Conservation (phyloP, 129 eudicot species). For the Ambrosia artemisiifolia region DNA sequence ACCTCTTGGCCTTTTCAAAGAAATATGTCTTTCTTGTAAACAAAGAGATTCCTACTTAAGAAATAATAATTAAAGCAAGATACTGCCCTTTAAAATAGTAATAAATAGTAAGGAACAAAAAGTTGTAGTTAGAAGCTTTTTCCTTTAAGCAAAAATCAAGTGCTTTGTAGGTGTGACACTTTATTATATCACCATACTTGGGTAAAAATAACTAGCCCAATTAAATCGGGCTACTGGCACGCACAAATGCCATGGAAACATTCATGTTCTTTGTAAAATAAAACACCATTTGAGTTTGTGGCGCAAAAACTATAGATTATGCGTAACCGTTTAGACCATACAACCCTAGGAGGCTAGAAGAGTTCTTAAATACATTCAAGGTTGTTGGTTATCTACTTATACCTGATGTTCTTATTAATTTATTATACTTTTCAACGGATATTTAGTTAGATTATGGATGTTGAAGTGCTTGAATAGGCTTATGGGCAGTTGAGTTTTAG, state of each 20-base stretch:
- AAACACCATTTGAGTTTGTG: too few relatives aligned
- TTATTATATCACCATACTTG: conserved; percentile 1
- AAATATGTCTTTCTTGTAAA: conserved; percentile 19
- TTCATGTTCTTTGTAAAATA: too few relatives aligned
- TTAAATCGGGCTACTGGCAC: neutral
- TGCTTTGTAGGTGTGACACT: conserved; percentile 14
- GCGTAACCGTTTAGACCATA: too few relatives aligned
- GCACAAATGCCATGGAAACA: too few relatives aligned
- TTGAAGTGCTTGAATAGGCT: neutral
- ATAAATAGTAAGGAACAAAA: conserved; percentile 3
- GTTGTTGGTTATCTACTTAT: too few relatives aligned
- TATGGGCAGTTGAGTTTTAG: neutral
- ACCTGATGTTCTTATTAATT: too few relatives aligned
- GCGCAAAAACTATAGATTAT: too few relatives aligned
- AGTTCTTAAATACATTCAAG: too few relatives aligned
- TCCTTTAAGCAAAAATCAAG: conserved; percentile 16
- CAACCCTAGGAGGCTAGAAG: too few relatives aligned
- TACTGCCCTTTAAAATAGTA: neutral
- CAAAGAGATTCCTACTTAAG: conserved; percentile 22
- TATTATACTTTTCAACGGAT: neutral
- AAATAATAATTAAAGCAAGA: neutral
- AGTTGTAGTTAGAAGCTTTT: conserved; percentile 24
- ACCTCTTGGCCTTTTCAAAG: neutral
- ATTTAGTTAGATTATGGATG: neutral
- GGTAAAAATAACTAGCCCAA: neutral